A percentile compares a stretch with the other conserved stretches of the same genome.
phyloP scores from a whole-genome alignment of 257 asterid species.

The Gynochthodes officinalis region DNA sequence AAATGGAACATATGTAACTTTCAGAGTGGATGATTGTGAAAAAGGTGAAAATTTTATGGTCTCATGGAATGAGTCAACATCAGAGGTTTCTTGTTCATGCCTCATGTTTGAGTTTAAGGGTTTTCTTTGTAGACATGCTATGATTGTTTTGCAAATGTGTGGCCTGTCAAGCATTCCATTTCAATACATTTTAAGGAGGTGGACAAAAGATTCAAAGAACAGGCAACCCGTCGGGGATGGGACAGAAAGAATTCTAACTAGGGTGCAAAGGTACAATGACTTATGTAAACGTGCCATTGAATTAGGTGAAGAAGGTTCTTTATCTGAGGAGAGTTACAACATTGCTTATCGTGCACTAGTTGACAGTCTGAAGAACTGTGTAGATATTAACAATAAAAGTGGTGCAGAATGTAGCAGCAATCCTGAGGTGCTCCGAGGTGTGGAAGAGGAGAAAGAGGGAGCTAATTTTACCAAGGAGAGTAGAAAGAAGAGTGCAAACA shows the following conservation, averaged over 20 bases:
- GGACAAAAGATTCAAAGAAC: slow-evolving; percentile 91
- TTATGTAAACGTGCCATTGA: slow-evolving; percentile 83
- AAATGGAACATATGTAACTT: slow-evolving; percentile 45
- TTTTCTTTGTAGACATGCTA: slow-evolving; percentile 88
- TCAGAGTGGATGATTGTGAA: slow-evolving; percentile 87
- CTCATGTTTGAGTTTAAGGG: slow-evolving; percentile 88
- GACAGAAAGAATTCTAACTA: slow-evolving; percentile 55
- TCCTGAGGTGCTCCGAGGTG: slow-evolving; percentile 49
- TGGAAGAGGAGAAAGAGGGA: slow-evolving; percentile 60
- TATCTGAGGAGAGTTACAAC: slow-evolving; percentile 63
- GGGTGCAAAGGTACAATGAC: slow-evolving; percentile 90
- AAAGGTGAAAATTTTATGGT: slow-evolving; percentile 74
- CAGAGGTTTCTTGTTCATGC: slow-evolving; percentile 91
- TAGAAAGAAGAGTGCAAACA: slow-evolving; percentile 62
- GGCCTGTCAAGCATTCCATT: slow-evolving; percentile 89
- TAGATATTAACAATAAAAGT: slow-evolving; percentile 66
- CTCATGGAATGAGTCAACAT: slow-evolving; percentile 61
- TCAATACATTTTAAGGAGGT: slow-evolving; percentile 77
- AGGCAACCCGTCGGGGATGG: slow-evolving; percentile 47
- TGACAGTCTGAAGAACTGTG: slow-evolving; percentile 79
- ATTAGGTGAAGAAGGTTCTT: slow-evolving; percentile 87
- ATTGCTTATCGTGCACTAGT: slow-evolving; percentile 77
- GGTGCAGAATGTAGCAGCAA: slow-evolving; percentile 51
- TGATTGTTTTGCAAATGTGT: slow-evolving; percentile 93
- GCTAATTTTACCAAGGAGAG: slow-evolving; percentile 43